Base-by-base conservation (phyloP, 1,284 basidiomycete genomes). In the Athelia sp. region DNA sequence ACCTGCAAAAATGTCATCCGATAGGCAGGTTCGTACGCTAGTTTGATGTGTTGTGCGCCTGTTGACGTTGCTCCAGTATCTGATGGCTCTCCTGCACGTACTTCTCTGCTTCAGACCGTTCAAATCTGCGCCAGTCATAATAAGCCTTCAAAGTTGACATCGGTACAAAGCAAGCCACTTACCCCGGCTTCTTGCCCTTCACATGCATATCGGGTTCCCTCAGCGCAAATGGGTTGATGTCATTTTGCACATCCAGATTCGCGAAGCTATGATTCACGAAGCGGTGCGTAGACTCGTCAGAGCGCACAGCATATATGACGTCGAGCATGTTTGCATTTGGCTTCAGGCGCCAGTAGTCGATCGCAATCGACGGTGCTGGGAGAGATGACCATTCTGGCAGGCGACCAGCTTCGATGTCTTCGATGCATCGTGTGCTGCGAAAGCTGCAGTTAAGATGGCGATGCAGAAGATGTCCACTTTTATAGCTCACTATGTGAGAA, bases 231-330 rank as follows among this genome's bases (percentile, higher is more conserved):
- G 94, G 94, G 63, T 95, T 97, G 55, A 93, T 81, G 64, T 97
- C 94, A 36, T 76, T 81, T 40, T 76, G 67, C 24, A 76, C 74
- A 56, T 92, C 73, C 45, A 98, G 74, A 66, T 93, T 93, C 10
- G 93, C 93, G 19, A 97, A 73, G 52, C 87, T 91, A 69, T 97
- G 93, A 67, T 97, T 95, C 54, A 93, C 91, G 60, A 93, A 96
- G 50, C 94, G 78, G 62, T 98, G 94, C 0, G 90, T 93, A 2
- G 87, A 84, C 65, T 98, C 96, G 66, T 99, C 96, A 13, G 92
- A 93, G 48, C 90, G 80, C 17, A 99, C 90, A 13, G 91, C 93
- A 58, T 90, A 87, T 50, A 98, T 75, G 44, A 98, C 88, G 60
- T 98, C 95, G 21, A 91, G 72, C 52, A 98, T 70, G 58, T 81